Base-by-base conservation (phyloP, 73 alveolate genomes). In the Stentor coeruleus region DNA sequence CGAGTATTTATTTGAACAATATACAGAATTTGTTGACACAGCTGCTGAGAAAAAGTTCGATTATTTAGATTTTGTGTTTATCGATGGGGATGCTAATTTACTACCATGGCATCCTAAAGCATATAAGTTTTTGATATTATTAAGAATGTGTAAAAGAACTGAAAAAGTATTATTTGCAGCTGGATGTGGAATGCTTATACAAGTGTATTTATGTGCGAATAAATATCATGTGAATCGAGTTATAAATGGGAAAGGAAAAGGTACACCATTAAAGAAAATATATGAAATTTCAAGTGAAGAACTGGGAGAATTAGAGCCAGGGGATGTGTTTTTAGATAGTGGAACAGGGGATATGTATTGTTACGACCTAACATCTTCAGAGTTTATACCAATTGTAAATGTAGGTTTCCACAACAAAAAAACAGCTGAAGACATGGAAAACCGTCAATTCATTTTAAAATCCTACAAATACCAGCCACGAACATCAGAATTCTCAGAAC, bases 301-400 rank as follows among this genome's bases (percentile, higher is more conserved):
- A 76, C 72, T 89, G 38, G 83, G 72, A 60, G 86, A 79, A 28
- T 33, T 85, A n/a, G 86, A 86, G 58, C 80, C 59, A 40, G 79
- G 84, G 66, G 89, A 93, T 58, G 95, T 90, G 11, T 95, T 93
- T 81, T 90, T 95, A 30, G 99, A 95, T 80, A 90, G 84, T 73
- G 87, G 88, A 26, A 93, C 96, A 74, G 99, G 99, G 1, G 99
- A 95, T 89, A 85, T 77, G 66, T 86, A 93, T 74, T 89, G 80
- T 42, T 95, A 93, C 85, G 84, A 87, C 37, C 58, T 74, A 30
- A 90, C 76, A 38, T 84, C 76, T 28, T 82, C 88, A 20, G 85
- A 82, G 77, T 95, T 97, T 96, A 85, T 81, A n/a, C 98, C 99
- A 3, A 38, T 83, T 37, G 96, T 93, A 82, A 95, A 95, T 85